Base-by-base conservation (phyloP, 2,329 filamentous ascomycete species). In the Lasiodiplodia theobromae region DNA sequence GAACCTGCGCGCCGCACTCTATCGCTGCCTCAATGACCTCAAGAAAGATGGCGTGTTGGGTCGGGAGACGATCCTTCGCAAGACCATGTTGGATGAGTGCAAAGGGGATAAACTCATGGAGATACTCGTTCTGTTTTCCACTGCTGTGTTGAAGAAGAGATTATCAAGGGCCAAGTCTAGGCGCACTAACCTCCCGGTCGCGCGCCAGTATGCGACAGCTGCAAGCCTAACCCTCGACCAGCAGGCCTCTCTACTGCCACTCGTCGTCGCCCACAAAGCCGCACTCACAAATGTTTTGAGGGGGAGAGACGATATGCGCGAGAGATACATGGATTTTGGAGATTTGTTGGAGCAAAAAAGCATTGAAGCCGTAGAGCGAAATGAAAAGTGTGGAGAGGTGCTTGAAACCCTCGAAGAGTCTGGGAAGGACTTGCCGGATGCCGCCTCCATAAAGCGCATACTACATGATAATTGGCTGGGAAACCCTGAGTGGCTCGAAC, bases 81-180 rank as follows among this genome's bases (percentile, higher is more conserved):
- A 97, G 82, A 97, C 93, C 0, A 97, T 97, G 92, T 84, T 99
- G 64, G 96, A 99, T 77, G 95, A 99, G 74, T 99, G 96, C 81
- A 94, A 92, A 72, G 95, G 95, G 6, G 94, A 97, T 67, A 90
- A 93, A 71, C 88, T 98, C 67, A 94, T 94, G 77, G 96, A 99
- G 76, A 82, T 97, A 1, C 85, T 98, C 34, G 89, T 93, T 3
- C 85, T 89, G 0, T 96, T 99, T 74, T 97, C 95, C 1, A 92
- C 92, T 16, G 87, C 89, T 0, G 94, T 97, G 0, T 79, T 98
- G 70, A 92, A 92, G 75, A 93, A 91, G 75, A 79, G 87, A 0
- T 80, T 92, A 1, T 82, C 85, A 0, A 82, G 52, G 76, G 82
- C 83, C 51, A 84, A 86, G 11, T 75, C 87, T 10, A 86, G 86